Evolutionary conservation across 441 rosid species (phyloP), one percentile per base, ranked within the genome.

Genomic region (Croton laevigatus): DNA sequence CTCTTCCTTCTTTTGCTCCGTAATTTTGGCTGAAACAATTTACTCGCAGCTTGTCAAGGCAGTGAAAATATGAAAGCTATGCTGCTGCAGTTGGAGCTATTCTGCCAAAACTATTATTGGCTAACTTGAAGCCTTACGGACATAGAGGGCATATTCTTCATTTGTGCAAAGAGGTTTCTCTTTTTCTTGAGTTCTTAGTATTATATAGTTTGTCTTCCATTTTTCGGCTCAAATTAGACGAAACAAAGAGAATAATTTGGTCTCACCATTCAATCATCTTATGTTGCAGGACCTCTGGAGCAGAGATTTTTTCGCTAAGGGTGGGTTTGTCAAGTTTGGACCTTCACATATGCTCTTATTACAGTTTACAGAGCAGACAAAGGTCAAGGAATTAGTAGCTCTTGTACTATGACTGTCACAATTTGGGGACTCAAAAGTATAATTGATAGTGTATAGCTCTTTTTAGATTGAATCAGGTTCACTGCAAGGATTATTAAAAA

Each of bases 41-140:
- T 10, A 45, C 61, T 23, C 53, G n/a, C 4, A 72, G 61, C n/a
- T n/a, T n/a, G n/a, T n/a, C n/a, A n/a, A 38, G 63, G 64, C 22
- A 4, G 60, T 27, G 1, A 27, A 27, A 27, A 58, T 45, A 8
- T 19, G 16, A 48, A 20, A 46, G 16, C 20, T 5, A 27, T 27
- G 32, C 32, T 27, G 32, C 44, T n/a, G 54, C 72, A 46, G 60
- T 55, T 4, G 45, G 20, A 34, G 58, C 40, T 11, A 6, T 17
- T 22, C 58, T 36, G 59, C 55, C 32, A 27, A 27, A 27, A 27
- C 32, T 27, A 27, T 27, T 27, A 27, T 27, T 27, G 32, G 32
- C 32, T 27, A 27, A 27, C 32, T 27, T 1, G 32, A 27, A 1
- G 32, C 32, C 2, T 1, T 2, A 27, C 2, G 32, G 32, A 27